These are phyloP conservation scores for Peronospora belbahrii DNA, from an alignment of 352 stramenopile species.

Conservation along the genomic window DNA sequence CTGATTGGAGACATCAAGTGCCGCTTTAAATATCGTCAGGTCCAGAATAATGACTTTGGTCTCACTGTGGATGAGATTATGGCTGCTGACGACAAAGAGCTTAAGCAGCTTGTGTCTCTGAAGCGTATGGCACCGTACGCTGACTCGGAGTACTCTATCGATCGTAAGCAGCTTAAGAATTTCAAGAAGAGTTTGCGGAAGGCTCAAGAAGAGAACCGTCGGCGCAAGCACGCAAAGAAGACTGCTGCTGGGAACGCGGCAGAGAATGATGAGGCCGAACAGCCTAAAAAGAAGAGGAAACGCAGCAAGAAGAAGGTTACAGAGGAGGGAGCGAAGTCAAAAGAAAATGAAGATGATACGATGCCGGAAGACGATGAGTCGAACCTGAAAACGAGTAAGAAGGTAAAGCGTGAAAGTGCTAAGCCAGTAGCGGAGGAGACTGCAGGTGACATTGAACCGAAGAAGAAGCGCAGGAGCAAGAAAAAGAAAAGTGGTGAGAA, in stretches of 20 bases:
- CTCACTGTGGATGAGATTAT: slow-evolving; percentile 97
- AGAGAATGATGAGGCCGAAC: slow-evolving; percentile 17
- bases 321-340: slow-evolving; percentile 12
- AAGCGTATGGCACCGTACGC: slow-evolving; percentile 95
- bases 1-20: slow-evolving; percentile 96
- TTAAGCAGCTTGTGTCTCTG: slow-evolving; percentile 95
- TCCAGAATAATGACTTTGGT: slow-evolving; percentile 94
- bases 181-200: slow-evolving; percentile 59
- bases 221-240: slow-evolving; percentile 31
- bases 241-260: slow-evolving; percentile 7
- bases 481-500: slow-evolving; percentile 52
- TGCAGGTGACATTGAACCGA: slow-evolving; percentile 13
- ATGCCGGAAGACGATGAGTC: slow-evolving; percentile 1
- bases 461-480: slow-evolving; percentile 44
- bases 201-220: slow-evolving; percentile 23
- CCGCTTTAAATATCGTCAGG: slow-evolving; percentile 96
- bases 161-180: slow-evolving; percentile 65
- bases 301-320: slow-evolving; percentile 42
- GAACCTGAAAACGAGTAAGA: slow-evolving; percentile 38
- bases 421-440: slow-evolving; percentile 9
- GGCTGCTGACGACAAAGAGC: slow-evolving; percentile 91
- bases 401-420: slow-evolving; percentile 11
- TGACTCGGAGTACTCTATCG: slow-evolving; percentile 73
- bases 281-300: slow-evolving; percentile 64
- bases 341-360: slow-evolving; percentile 14